Evolutionary conservation across 2,329 filamentous ascomycete genomes (phyloP).

Genomic region (Cryphonectria parasitica): DNA sequence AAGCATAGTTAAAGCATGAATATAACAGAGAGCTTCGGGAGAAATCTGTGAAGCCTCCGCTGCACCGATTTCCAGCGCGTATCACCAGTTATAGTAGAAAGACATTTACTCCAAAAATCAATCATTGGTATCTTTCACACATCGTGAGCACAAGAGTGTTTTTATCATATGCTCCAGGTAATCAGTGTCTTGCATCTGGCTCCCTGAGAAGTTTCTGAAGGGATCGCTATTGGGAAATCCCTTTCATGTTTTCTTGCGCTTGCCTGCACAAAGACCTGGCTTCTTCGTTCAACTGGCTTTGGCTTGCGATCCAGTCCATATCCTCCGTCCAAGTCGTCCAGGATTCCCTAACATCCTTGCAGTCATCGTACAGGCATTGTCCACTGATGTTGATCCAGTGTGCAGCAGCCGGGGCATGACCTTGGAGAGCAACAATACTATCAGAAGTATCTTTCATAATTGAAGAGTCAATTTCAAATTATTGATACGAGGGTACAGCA

Average conservation of each 20-base stretch:
- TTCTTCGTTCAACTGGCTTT: neutral
- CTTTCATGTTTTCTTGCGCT: neutral
- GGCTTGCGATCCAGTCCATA: neutral
- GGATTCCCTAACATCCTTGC: neutral
- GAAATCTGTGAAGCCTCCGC: neutral
- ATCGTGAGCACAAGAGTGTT: neutral
- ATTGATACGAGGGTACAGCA: neutral
- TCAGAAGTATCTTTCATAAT: neutral
- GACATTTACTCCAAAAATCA: neutral
- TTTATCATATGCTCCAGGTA: too few species aligned
- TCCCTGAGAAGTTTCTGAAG: neutral
- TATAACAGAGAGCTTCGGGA: too few species aligned
- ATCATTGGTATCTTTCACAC: neutral
- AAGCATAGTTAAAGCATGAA: too few species aligned
- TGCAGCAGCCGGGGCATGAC: neutral
- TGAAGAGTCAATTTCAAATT: neutral
- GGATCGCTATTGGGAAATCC: neutral
- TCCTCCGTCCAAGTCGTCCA: neutral
- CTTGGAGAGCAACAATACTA: constrained; percentile 4
- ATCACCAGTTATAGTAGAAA: neutral
- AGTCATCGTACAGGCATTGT: neutral
- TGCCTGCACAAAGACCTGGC: neutral
- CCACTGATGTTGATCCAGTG: neutral
- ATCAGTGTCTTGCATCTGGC: neutral
- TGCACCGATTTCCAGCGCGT: neutral